Percentiles rank a stretch among this genome's conserved stretches.
These are phyloP conservation scores for Trypanosoma cruzi DNA, from an alignment of 208 protist genomes.

Conservation along the genomic window DNA sequence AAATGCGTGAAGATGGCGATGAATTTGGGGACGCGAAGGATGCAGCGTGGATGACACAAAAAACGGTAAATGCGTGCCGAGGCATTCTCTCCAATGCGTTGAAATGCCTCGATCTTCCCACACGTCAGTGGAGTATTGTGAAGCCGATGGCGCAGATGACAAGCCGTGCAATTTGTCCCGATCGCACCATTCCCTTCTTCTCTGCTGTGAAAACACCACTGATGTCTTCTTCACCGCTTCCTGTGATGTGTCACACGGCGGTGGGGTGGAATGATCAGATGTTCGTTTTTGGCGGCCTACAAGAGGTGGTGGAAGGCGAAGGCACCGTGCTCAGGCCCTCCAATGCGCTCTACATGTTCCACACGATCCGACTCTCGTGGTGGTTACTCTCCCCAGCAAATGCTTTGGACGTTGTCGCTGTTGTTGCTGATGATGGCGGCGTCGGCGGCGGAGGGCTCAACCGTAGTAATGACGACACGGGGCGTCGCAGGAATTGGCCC, in stretches of 20 bases:
- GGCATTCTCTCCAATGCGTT: conserved; percentile 7
- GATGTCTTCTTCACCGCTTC: conserved; percentile 19
- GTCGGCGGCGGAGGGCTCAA: neutral
- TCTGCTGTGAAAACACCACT: conserved; percentile 4
- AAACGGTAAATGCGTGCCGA: neutral
- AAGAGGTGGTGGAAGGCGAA: neutral
- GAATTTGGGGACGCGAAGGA: neutral
- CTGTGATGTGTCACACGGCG: conserved; percentile 53
- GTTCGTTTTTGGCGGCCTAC: conserved; percentile 50
- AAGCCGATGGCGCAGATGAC: neutral
- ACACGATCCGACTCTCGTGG: conserved; percentile 42
- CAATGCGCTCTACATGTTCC: conserved; percentile 42
- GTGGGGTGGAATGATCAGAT: conserved; percentile 39
- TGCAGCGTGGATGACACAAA: neutral
- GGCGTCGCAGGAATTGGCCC: conserved; percentile 35
- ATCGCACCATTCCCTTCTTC: neutral
- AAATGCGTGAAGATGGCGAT: neutral
- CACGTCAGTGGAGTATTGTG: conserved; percentile 22
- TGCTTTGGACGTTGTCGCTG: no score
- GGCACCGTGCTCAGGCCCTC: conserved; percentile 24
- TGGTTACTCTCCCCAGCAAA: conserved; percentile 13
- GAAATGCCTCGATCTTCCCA: conserved; percentile 14
- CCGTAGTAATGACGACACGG: conserved; percentile 5
- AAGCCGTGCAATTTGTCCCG: neutral
- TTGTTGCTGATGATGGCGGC: no score